Conservation (phyloP, 176 grass and related monocot species). For the Zea luxurians region DNA sequence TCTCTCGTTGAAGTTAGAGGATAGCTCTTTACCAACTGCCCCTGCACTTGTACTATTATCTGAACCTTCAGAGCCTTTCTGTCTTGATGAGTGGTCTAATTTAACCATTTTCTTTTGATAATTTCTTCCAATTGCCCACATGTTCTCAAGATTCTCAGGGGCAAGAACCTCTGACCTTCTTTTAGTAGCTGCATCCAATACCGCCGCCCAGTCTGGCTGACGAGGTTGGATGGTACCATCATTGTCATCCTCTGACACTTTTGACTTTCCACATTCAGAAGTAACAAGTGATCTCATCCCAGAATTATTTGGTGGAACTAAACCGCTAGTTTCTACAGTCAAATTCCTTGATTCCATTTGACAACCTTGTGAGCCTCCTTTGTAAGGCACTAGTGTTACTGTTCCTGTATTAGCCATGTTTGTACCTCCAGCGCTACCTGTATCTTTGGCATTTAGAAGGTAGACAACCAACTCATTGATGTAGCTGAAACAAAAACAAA, state of each 20-base stretch:
- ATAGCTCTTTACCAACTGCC: constrained; percentile 55
- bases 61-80: constrained; percentile 37
- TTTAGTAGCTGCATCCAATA: constrained; percentile 88
- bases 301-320: constrained; percentile 39
- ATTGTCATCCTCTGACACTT: constrained; percentile 40
- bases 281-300: constrained; percentile 36
- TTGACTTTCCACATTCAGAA: constrained; percentile 36
- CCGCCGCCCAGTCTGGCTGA: constrained; percentile 75
- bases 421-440: constrained; percentile 43
- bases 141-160: constrained; percentile 98
- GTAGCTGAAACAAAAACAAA: constrained; percentile 61
- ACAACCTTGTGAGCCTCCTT: constrained; percentile 48
- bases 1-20: constrained; percentile 73
- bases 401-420: constrained; percentile 44
- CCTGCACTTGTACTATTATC: constrained; percentile 37
- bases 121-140: constrained; percentile 97
- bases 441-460: constrained; percentile 63
- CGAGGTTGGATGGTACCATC: constrained; percentile 35
- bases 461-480: constrained; percentile 91
- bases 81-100: constrained; percentile 36
- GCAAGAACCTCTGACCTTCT: constrained; percentile 87
- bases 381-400: constrained; percentile 36
- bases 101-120: constrained; percentile 93
- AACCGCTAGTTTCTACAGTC: constrained; percentile 39
- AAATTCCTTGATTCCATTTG: constrained; percentile 42